Evolutionary conservation across 805 yeast genomes (phyloP).

Genomic region (Metschnikowia santaceciliae): DNA sequence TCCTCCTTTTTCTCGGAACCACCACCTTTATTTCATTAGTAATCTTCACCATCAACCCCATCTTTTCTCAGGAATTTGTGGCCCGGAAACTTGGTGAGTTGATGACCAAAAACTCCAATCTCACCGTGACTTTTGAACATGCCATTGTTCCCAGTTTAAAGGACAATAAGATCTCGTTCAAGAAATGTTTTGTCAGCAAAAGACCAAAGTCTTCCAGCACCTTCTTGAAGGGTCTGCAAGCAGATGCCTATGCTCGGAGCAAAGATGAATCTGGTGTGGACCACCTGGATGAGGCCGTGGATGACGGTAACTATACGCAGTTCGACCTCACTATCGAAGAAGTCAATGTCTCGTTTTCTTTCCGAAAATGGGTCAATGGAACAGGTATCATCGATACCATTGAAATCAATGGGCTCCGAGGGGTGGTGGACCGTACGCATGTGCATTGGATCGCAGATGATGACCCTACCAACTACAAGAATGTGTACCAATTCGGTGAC

Average conservation of each 20-base stretch:
- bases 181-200: conserved; percentile 79
- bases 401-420: conserved; percentile 81
- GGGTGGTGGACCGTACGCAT: conserved; percentile 87
- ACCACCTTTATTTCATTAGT: conserved; percentile 87
- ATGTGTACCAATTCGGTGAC: conserved; percentile 77
- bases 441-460: conserved; percentile 79
- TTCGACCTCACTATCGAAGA: conserved; percentile 88
- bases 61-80: conserved; percentile 83
- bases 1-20: conserved; percentile 78
- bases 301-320: conserved; percentile 95
- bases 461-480: conserved; percentile 76
- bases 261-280: conserved; percentile 8
- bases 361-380: conserved; percentile 86
- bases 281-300: conserved; percentile 34
- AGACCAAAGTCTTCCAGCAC: conserved; percentile 60
- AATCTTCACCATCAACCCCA: conserved; percentile 73
- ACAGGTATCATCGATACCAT: conserved; percentile 76
- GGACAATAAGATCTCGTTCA: conserved; percentile 78
- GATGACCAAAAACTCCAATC: conserved; percentile 75
- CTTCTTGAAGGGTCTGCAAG: conserved; percentile 70
- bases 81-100: conserved; percentile 79
- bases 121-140: conserved; percentile 83
- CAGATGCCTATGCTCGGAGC: conserved; percentile 63
- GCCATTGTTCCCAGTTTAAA: conserved; percentile 95
- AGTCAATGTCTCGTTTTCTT: conserved; percentile 73